Percentiles rank a stretch among this genome's conserved stretches.
Evolutionary conservation across 257 asterid species (phyloP).

Genomic region (Ocimum tenuiflorum): DNA sequence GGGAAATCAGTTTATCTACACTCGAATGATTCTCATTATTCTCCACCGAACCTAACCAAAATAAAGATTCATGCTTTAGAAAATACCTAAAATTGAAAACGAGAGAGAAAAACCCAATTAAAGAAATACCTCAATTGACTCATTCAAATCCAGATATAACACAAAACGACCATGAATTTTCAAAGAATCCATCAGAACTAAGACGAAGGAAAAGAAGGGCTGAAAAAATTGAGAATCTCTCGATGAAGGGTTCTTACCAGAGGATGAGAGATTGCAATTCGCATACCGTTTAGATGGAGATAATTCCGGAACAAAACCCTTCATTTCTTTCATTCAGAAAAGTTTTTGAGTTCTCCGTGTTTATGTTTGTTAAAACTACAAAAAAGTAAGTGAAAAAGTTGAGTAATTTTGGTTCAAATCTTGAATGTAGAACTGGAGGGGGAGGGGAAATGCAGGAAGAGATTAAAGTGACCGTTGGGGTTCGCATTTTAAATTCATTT

Average conservation of each 20-base stretch:
- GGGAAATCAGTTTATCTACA: constrained; percentile 22
- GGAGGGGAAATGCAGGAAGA: too few species aligned
- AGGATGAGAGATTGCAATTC: constrained; percentile 23
- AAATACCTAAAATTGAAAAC: too few species aligned
- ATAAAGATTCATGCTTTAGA: too few species aligned
- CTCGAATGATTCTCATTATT: constrained; percentile 48
- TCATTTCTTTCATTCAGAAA: constrained; percentile 29
- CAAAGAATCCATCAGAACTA: not conserved
- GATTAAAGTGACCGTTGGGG: constrained; percentile 29
- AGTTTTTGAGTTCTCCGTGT: not conserved
- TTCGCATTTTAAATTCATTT: constrained; percentile 17
- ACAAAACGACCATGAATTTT: not conserved
- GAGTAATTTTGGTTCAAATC: not conserved
- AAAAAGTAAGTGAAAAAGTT: not conserved
- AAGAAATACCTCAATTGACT: not conserved
- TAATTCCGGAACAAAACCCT: constrained; percentile 25
- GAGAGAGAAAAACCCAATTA: constrained; percentile 2
- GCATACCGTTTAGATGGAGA: constrained; percentile 32
- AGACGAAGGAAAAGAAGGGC: not conserved
- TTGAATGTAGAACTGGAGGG: constrained; percentile 10
- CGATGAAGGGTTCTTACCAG: constrained; percentile 33
- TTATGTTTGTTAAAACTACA: not conserved
- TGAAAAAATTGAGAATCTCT: too few species aligned
- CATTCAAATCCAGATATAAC: not conserved
- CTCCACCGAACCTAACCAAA: constrained; percentile 36